Evolutionary conservation across 78 protist species (phyloP).

Genomic region (Emiliania huxleyi): DNA sequence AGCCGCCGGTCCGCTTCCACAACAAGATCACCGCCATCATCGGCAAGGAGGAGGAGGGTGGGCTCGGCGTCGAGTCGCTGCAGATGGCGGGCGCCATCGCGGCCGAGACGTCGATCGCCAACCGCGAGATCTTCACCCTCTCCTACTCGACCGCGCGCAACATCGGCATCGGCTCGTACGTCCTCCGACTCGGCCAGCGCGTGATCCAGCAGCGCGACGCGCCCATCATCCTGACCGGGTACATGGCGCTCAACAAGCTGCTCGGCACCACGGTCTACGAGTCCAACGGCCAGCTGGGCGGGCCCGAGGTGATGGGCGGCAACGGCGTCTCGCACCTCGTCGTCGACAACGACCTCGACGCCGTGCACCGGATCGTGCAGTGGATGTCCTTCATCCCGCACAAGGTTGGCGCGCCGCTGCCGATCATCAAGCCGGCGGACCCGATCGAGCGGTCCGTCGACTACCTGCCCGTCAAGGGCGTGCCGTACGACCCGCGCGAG

Average conservation of each 20-base stretch:
- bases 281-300: slow-evolving; percentile 92
- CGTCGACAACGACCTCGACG: slow-evolving; percentile 77
- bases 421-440: not conserved
- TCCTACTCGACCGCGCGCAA: slow-evolving; percentile 85
- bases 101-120: slow-evolving; percentile 94
- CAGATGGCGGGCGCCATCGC: slow-evolving; percentile 93
- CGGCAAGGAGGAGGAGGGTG: slow-evolving; percentile 79
- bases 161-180: slow-evolving; percentile 98
- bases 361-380: slow-evolving; percentile 58
- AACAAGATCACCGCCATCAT: slow-evolving; percentile 72
- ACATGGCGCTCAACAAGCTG: slow-evolving; percentile 90
- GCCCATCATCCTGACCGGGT: slow-evolving; percentile 95
- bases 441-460: slow-evolving; percentile 33
- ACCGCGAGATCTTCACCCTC: slow-evolving; percentile 89
- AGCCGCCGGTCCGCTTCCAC: slow-evolving; percentile 28
- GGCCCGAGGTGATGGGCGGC: slow-evolving; percentile 85
- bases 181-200: slow-evolving; percentile 93
- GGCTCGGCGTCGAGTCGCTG: slow-evolving; percentile 94
- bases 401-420: not conserved
- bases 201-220: slow-evolving; percentile 59
- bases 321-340: slow-evolving; percentile 92
- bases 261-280: slow-evolving; percentile 81
- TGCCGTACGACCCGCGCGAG: slow-evolving; percentile 83
- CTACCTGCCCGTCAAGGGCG: slow-evolving; percentile 61
- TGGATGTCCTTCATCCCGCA: slow-evolving; percentile 89